A percentile compares a stretch with the other conserved stretches of the same genome.
phyloP scores from a whole-genome alignment of 2,329 filamentous ascomycete genomes.

The Ampelomyces quisqualis region DNA sequence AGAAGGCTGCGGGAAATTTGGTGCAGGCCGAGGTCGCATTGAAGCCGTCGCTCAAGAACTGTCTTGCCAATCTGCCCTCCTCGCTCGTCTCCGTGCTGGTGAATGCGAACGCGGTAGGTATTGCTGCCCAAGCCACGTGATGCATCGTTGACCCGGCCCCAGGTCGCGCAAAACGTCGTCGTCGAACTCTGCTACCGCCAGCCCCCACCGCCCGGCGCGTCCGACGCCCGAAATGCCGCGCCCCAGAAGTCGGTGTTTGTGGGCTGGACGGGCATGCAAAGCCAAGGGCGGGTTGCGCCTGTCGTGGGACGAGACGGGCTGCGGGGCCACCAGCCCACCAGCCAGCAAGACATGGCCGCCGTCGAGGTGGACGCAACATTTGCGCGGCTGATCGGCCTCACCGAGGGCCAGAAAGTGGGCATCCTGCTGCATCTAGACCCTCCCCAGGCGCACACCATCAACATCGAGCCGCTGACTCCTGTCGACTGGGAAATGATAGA shows the following conservation, averaged over 20 bases:
- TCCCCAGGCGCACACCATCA: constrained; percentile 86
- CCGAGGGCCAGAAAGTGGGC: constrained; percentile 75
- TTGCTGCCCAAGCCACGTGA: background rate
- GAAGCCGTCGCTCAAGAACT: constrained; percentile 80
- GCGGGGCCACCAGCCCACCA: constrained; percentile 56
- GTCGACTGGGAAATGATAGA: constrained; percentile 99
- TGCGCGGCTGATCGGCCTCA: constrained; percentile 72
- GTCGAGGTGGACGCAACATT: constrained; percentile 89
- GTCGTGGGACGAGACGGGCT: constrained; percentile 75
- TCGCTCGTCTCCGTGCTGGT: constrained; percentile 81
- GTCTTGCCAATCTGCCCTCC: constrained; percentile 86
- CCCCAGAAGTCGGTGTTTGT: constrained; percentile 73
- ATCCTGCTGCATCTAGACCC: constrained; percentile 81
- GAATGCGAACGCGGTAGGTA: constrained; percentile 82
- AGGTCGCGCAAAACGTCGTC: constrained; percentile 94
- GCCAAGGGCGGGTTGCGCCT: constrained; percentile 75
- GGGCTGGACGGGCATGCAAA: constrained; percentile 98
- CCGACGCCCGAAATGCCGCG: constrained; percentile 45
- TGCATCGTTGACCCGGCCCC: constrained; percentile 41
- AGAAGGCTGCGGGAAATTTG: constrained; percentile 51
- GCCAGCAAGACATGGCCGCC: constrained; percentile 73
- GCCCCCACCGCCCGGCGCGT: constrained; percentile 49
- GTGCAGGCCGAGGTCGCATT: constrained; percentile 81
- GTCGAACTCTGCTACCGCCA: constrained; percentile 82
- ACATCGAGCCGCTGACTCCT: constrained; percentile 92